Evolutionary conservation across 2,329 filamentous ascomycete species (phyloP), one percentile per base, ranked within the genome.

Genomic region (Pseudogymnoascus sp.): DNA sequence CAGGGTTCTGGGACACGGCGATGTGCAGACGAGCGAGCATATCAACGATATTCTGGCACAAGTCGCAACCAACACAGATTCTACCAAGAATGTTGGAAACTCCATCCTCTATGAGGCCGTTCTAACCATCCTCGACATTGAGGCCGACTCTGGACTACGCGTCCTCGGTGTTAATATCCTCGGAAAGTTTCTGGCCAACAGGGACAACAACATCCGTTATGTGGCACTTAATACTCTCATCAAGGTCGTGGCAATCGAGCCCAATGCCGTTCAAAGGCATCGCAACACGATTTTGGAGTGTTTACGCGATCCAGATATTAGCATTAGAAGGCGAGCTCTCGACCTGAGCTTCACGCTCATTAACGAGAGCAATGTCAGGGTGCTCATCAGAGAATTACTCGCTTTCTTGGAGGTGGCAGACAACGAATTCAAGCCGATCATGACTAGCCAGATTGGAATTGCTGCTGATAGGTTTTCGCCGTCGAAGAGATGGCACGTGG

Each of bases 161-260:
- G 94, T 99, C 21, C 82, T 99, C 27, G 94, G 94, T 71, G 94
- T 99, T 69, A 99, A 99, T 73, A 99, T 99, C 67, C 84, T 99
- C 25, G 94, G 95, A 73, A 99, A 97, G 74, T 99, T 99, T 77
- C 78, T 99, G 65, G 88, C 92, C n/a, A 99, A 99, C 79, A 87
- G 93, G 69, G 94, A 99, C 76, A 99, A 99, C 80, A 99, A 99
- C 73, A 99, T 99, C 70, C 88, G 94, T 74, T 99, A 99, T 72
- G 94, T 99, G 60, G 94, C 94, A 15, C 80, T 99, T 60, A 99
- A 99, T 76, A 99, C 94, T 0, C 80, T 99, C 59, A 95, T 97
- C 77, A 97, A 97, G 76, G 94, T 99, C 15, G 94, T 99, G 55
- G 94, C 94, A 3, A 92, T 99, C 58, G 94, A 99, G 74, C 94